Evolutionary conservation across 352 stramenopile genomes (phyloP), one percentile per base, ranked within the genome.

Genomic region (Globisporangium nunn): DNA sequence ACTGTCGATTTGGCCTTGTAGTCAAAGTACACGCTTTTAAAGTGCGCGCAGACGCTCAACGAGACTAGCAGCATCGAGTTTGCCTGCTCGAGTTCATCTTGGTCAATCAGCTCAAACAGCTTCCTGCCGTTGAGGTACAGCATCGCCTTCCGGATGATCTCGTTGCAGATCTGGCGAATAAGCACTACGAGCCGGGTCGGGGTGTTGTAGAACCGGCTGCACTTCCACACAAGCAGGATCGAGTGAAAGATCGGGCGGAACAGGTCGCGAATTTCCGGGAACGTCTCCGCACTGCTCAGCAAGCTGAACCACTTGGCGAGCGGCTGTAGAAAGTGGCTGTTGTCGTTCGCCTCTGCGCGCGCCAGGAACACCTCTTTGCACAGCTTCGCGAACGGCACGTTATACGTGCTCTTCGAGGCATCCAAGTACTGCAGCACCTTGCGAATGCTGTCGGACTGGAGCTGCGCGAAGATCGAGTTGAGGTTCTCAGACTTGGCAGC

Each of bases 21-120:
- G 61, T 95, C 85, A 56, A 97, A 96, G 66, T 96, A 97, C 1
- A 93, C 82, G 18, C 79, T 86, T 66, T 97, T 97, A 59, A 97
- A 96, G 37, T 84, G 72, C 1, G 85, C 88, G 55, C 89, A 93
- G 1, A 97, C 83, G 40, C 88, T 73, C 4, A 97, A 68, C 28
- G 74, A 85, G 18, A 72, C 61, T 12, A 87, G 60, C 41, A 96
- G 60, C 77, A 87, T 90, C n/a, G 63, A 62, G 29, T 88, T 87
- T 0, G 82, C 82, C 30, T 81, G 68, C 30, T 90, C 80, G 30
- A 88, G 61, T 33, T 92, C 82, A 40, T 85, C 75, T 18, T 81
- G 62, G 15, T 93, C 85, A 23, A 95, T 83, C 8, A 96, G 56
- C 35, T 93, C 78, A 37, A 96, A 95, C 12, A 96, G 62, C 17